Percentiles rank a stretch among this genome's conserved stretches.
Evolutionary conservation across 2,329 filamentous ascomycete genomes (phyloP).

Genomic region (Cadophora gregata): DNA sequence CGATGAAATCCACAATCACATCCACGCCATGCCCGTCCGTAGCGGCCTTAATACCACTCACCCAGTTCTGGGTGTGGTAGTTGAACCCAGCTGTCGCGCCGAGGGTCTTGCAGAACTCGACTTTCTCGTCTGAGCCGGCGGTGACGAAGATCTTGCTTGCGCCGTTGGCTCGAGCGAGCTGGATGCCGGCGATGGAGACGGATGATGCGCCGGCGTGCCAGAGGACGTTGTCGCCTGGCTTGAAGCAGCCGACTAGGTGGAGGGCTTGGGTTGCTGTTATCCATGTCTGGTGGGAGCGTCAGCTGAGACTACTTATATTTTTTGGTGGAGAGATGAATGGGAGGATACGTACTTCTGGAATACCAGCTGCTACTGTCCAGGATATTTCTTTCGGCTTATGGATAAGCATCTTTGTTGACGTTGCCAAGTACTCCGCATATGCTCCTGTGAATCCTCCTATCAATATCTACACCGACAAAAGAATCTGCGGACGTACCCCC

Average conservation of each 20-base stretch:
- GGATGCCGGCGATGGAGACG: constrained; percentile 87
- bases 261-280: constrained; percentile 93
- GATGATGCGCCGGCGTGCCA: constrained; percentile 93
- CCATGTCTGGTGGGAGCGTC: constrained; percentile 60
- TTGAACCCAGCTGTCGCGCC: constrained; percentile 86
- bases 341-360: constrained; percentile 68
- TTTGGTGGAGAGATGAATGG: neutral
- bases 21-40: constrained; percentile 83
- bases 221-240: constrained; percentile 73
- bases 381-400: constrained; percentile 76
- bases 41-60: constrained; percentile 68
- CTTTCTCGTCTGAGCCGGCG: constrained; percentile 80
- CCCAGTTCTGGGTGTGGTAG: constrained; percentile 81
- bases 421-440: constrained; percentile 85
- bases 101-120: constrained; percentile 74
- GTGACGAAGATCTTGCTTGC: constrained; percentile 81
- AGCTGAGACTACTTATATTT: neutral
- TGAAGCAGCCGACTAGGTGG: constrained; percentile 80
- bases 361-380: constrained; percentile 78
- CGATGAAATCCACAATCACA: constrained; percentile 86
- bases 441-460: constrained; percentile 49
- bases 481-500: constrained; percentile 60
- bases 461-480: neutral
- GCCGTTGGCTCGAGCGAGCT: constrained; percentile 72
- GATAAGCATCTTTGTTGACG: constrained; percentile 79